phyloP scores from a whole-genome alignment of 352 stramenopile species.

The Lagenidium giganteum region DNA sequence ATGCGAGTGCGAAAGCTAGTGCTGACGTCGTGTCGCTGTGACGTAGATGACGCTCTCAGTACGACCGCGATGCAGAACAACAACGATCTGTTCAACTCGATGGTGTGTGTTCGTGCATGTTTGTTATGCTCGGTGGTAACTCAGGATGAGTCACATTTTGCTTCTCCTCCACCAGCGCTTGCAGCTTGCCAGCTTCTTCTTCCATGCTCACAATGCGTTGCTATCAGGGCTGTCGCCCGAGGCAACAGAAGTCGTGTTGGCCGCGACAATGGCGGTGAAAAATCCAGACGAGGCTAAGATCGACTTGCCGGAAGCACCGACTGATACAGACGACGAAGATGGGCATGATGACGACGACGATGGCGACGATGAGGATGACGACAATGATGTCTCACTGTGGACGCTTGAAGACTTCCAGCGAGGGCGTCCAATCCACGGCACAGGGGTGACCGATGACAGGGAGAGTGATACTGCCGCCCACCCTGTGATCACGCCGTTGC shows the following conservation, averaged over 20 bases:
- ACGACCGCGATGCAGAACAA: conserved; percentile 23
- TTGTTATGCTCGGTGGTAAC: neutral
- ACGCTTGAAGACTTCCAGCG: conserved; percentile 64
- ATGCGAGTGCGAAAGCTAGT: neutral
- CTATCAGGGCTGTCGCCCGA: conserved; percentile 36
- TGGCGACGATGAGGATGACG: neutral
- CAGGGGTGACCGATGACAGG: conserved; percentile 1
- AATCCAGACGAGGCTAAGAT: conserved; percentile 11
- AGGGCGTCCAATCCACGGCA: conserved; percentile 20
- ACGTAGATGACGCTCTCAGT: conserved; percentile 34
- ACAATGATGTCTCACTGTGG: neutral
- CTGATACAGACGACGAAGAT: neutral
- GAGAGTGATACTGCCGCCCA: no score
- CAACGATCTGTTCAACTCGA: conserved; percentile 52
- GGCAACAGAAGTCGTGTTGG: conserved; percentile 53
- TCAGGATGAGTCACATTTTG: neutral
- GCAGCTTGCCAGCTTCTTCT: conserved; percentile 75
- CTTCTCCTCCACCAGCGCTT: conserved; percentile 28
- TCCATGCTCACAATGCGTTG: conserved; percentile 49
- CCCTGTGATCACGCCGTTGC: neutral
- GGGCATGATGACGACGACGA: neutral
- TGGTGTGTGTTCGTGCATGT: conserved; percentile 26
- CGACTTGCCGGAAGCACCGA: neutral
- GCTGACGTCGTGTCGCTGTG: neutral
- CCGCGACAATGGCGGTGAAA: neutral